Percentiles rank a stretch among this genome's conserved stretches.
Evolutionary conservation across 257 asterid genomes (phyloP).

Genomic region (Salvia hispanica): DNA sequence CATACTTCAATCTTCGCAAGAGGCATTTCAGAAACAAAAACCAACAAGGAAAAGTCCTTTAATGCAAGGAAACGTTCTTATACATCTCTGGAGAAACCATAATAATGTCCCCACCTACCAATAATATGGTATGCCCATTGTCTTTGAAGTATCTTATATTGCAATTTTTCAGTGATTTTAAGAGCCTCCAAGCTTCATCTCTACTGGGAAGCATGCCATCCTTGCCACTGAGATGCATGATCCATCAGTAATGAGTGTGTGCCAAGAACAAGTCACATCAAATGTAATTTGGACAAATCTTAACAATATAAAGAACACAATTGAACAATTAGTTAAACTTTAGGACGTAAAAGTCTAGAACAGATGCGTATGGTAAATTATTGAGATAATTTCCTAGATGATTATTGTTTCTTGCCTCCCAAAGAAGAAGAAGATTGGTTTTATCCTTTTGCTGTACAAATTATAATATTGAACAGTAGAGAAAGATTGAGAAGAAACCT

Average conservation of each 20-base stretch:
- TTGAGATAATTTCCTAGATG: neutral
- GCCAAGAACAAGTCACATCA: neutral
- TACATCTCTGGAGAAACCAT: conserved; percentile 6
- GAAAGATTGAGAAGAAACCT: conserved; percentile 55
- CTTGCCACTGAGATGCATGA: conserved; percentile 74
- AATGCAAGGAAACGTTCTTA: neutral
- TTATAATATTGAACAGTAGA: neutral
- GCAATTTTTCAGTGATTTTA: conserved; percentile 60
- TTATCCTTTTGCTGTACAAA: neutral
- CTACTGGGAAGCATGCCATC: conserved; percentile 92
- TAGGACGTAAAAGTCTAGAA: conserved; percentile 5
- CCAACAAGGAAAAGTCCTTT: neutral
- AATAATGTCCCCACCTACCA: conserved; percentile 64
- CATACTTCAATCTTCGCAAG: too few species aligned
- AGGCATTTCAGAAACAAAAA: neutral
- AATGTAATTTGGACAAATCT: neutral
- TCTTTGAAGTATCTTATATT: conserved; percentile 66
- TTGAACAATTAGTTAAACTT: neutral
- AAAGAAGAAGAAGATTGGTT: neutral
- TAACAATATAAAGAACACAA: neutral
- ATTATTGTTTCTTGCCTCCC: neutral
- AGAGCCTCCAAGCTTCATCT: conserved; percentile 81
- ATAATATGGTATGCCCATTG: conserved; percentile 83
- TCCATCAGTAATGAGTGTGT: neutral
- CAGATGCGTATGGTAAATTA: too few species aligned